Base-by-base conservation (phyloP, 1,284 basidiomycete genomes). In the Irpex sp. region DNA sequence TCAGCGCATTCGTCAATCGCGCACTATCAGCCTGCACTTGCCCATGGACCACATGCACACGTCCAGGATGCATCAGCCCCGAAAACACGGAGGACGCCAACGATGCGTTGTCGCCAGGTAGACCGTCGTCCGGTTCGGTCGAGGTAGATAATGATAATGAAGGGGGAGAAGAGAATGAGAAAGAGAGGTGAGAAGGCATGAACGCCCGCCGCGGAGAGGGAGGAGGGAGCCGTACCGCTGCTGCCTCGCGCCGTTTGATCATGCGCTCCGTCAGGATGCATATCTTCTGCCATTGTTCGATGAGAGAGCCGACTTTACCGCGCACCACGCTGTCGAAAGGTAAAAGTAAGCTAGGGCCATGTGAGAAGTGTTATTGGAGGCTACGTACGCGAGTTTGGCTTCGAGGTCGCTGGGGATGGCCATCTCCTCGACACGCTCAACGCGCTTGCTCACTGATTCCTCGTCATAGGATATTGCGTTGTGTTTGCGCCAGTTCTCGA, bases 271-370 rank as follows among this genome's bases (percentile, higher is more conserved):
- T 84, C 50, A 95, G 82, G 60, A 92, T 78, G 72, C 90, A 92
- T 72, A 97, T 90, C 69, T 92, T 87, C 70, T 95, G 94, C 90
- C 94, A 95, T 71, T 94, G 89, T 66, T 95, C 93, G 61, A 97
- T 90, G 53, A 97, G 77, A 4, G 84, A 79, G 50, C 80, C 84
- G 21, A 97, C 77, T 72, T 88, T 90, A 53, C 81, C 80, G 35
- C 92, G 87, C 15, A 96, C 83, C 46, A 84, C 77, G 47, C 91
- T 94, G 68, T 47, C 5, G 26, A 46, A 2, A 47, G 39, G 39
- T 4, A 31, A 57, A 17, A 0, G 43, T 50, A 5, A 58, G 57
- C 53, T 2, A 58, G 4, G 33, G 31, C 0, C 5, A 1, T 6
- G 31, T 6, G 36, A 63, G 36, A 57, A 63, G 35, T 61, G 33